These are phyloP conservation scores for Colletotrichum musae DNA, from an alignment of 2,329 filamentous ascomycete genomes.

Conservation along the genomic window DNA sequence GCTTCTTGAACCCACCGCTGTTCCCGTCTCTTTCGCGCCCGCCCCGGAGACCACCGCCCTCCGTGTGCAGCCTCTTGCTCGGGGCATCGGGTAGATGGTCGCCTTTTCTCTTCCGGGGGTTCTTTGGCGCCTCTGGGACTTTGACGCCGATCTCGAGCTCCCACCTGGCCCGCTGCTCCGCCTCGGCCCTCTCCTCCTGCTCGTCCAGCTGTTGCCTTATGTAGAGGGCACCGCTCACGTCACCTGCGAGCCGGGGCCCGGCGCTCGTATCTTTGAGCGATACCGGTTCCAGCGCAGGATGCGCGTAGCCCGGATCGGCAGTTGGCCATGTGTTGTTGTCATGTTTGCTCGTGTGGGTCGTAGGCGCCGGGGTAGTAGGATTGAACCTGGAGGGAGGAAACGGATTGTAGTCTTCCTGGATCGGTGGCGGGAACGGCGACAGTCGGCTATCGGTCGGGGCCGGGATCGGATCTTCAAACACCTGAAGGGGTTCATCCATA, in stretches of 20 bases:
- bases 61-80: constrained; percentile 7
- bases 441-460: background rate
- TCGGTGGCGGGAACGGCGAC: constrained; percentile 1
- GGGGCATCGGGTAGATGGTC: constrained; percentile 1
- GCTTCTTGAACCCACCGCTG: background rate
- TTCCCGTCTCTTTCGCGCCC: background rate
- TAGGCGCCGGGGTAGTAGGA: too few species aligned
- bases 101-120: constrained; percentile 11
- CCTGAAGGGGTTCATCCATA: too few species aligned
- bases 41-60: constrained; percentile 10
- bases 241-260: constrained; percentile 3
- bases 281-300: constrained; percentile 18
- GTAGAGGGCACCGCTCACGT: constrained; percentile 15
- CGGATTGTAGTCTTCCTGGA: background rate
- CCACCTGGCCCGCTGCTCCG: background rate
- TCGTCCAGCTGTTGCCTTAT: constrained; percentile 15
- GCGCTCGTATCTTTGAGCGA: background rate
- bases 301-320: background rate
- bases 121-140: background rate
- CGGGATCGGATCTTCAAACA: background rate
- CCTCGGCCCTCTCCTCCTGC: constrained; percentile 12
- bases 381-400: background rate
- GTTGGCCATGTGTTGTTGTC: constrained; percentile 19
- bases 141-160: background rate
- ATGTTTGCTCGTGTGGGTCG: background rate